Evolutionary conservation across 495 filamentous ascomycete species (phyloP), one percentile per base, ranked within the genome.

Genomic region (Podospora bellae-mahoneyi): DNA sequence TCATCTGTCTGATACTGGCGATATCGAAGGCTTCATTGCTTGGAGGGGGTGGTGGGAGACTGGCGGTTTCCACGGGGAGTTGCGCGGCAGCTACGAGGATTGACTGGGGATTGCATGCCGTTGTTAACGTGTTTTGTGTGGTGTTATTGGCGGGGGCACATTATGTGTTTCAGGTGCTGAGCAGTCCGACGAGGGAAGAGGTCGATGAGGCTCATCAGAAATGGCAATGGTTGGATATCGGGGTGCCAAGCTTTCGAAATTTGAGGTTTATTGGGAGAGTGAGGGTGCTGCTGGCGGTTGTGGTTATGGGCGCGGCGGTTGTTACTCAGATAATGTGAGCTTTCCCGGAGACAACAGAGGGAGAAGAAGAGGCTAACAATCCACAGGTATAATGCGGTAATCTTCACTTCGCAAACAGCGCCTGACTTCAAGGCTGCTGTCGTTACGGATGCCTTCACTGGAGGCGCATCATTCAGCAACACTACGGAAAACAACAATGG

Each of bases 221-320:
- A 55, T 75, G 72, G 67, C 74, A 61, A n/a, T 86, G 84, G 84
- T 69, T 87, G 65, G 81, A 87, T 73, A 85, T 86, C 55, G 84
- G 84, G 13, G 72, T 84, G 34, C 83, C 81, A 20, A 85, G 83
- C 23, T 60, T 84, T 26, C 76, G 82, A 15, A 86, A 87, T 71
- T 73, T 86, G 1, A 44, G 61, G 15, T 68, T 75, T 32, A 78
- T 87, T 62, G 76, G 77, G 18, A 71, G 68, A 57, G 72, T 72
- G 18, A 67, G 83, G 67, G 75, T 75, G 26, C 30, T 76, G 4
- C 57, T 85, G 63, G 82, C 78, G 56, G 64, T 74, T 5, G 70
- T 79, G 19, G 67, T 84, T 5, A 65, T 84, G 48, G 27, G 75
- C 1, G 64, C 72, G 55, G 80, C 82, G 30, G 68, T 80, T 10